phyloP scores from a whole-genome alignment of 441 rosid species.

The Populus tomentosa region DNA sequence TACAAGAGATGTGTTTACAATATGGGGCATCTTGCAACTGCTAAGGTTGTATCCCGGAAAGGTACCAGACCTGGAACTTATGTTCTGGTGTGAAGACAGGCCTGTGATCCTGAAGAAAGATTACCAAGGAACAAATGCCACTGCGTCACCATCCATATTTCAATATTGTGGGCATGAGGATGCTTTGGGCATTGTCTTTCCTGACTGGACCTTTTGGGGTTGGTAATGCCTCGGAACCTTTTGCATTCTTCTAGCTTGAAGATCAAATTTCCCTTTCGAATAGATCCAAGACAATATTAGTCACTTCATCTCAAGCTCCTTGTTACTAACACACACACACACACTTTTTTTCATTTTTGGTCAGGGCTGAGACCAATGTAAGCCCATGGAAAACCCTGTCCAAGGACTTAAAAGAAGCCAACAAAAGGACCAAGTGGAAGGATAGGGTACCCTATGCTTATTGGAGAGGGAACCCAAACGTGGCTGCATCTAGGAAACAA shows the following conservation, averaged over 20 bases:
- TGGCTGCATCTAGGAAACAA: constrained; percentile 33
- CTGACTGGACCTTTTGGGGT: constrained; percentile 65
- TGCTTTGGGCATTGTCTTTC: constrained; percentile 44
- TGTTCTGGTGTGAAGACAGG: constrained; percentile 62
- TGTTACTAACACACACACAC: not conserved
- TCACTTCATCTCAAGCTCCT: not conserved
- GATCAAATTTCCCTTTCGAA: not conserved
- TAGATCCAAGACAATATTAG: not conserved
- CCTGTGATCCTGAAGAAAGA: constrained; percentile 29
- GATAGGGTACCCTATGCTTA: constrained; percentile 48
- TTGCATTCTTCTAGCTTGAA: not conserved
- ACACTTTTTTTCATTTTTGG: not conserved
- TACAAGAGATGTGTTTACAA: not conserved
- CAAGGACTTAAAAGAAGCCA: constrained; percentile 44
- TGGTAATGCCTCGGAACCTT: constrained; percentile 25
- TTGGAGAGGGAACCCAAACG: constrained; percentile 60
- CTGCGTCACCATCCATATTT: constrained; percentile 43
- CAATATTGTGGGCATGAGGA: constrained; percentile 41
- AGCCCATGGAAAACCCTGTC: constrained; percentile 42
- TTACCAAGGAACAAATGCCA: constrained; percentile 24
- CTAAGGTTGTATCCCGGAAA: not conserved
- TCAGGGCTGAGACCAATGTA: constrained; percentile 49
- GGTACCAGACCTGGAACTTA: not conserved
- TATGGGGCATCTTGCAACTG: not conserved
- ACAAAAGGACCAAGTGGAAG: constrained; percentile 33